Evolutionary conservation across 2,329 filamentous ascomycete species (phyloP), one percentile per base, ranked within the genome.

Genomic region (Pseudogymnoascus sp.): DNA sequence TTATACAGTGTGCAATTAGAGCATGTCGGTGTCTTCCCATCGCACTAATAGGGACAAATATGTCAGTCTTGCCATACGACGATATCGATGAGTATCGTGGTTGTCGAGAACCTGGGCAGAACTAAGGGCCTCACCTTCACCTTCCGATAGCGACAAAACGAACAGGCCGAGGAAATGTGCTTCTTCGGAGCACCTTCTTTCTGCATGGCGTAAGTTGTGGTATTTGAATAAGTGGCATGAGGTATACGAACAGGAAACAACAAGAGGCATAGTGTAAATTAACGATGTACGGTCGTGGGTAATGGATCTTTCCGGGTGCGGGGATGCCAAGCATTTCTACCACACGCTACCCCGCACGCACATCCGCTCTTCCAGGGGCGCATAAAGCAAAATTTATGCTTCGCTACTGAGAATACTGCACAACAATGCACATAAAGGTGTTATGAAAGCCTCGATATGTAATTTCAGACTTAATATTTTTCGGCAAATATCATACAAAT

Each of bases 131-230:
- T 47, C 41, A 47, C 41, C 41, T 47, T 47, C 20, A 47, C 41
- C 41, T 47, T 47, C 20, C 41, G 41, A 12, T 28, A n/a, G 2
- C 41, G 41, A 20, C 41, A 47, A 47, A 47, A 47, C 41, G 20
- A 47, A 14, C 41, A 47, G 41, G 41, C 41, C 41, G 41, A 47
- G 20, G 41, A 47, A 47, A 47, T 47, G 41, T 47, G 41, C 41
- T 47, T 47, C 41, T 47, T 47, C 41, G 41, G 20, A 28, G 41
- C 20, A 47, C 41, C 20, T 47, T 47, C 41, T 47, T 47, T 47
- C 14, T 47, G 41, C 41, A 47, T 47, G 2, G 6, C 25, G 41
- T 47, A n/a, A 6, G 41, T 9, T 28, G 41, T 28, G 6, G 20
- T 47, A 47, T 47, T 41, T 8, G 41, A 47, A 25, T 25, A 5